Base-by-base conservation (phyloP, 2,329 filamentous ascomycete genomes). In the Myriosclerotinia curreyana region DNA sequence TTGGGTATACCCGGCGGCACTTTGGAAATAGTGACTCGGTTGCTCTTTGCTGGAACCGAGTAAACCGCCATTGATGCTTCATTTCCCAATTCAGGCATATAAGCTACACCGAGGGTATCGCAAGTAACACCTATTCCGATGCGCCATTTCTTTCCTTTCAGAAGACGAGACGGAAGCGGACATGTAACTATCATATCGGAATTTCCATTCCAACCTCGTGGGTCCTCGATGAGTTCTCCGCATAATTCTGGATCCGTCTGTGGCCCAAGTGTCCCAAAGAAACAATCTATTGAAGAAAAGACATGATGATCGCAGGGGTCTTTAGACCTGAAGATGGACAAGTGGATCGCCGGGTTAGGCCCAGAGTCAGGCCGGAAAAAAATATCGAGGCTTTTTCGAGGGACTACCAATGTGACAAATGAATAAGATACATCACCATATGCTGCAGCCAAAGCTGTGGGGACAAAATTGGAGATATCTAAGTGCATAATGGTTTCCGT, bases 241-340 rank as follows among this genome's bases (percentile, higher is more conserved):
- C 52, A 54, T 5, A 54, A 14, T 12, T 54, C 52, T 40, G 52
- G 36, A 28, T 54, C 22, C 2, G 52, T 54, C 28, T 54, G 36
- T 54, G 52, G 52, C 12, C 25, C 38, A 28, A 54, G 52, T 11
- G 52, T 40, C 20, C 52, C 52, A 54, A 54, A 54, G 52, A 54
- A 54, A 40, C 20, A 6, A 15, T 54, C 52, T 3, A 54, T 11
- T 11, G 36, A 40, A 28, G 36, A 54, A 28, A 54, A 54, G 38
- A 40, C 7, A 54, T 54, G 0, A 5, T 40, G 12, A 20, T 40
- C n/a, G 15, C 5, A 12, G 50, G 50, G 17, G 8, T 44, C n/a
- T 15, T 20, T 20, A 9, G 9, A 14, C 5, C 22, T 54, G n/a
- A 40, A 54, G 25, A 54, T 40, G n/a, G 6, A 17, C 11, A 38